These are phyloP conservation scores for Mortierella sp. DNA, from an alignment of 371 early-diverging fungal species.

Conservation along the genomic window DNA sequence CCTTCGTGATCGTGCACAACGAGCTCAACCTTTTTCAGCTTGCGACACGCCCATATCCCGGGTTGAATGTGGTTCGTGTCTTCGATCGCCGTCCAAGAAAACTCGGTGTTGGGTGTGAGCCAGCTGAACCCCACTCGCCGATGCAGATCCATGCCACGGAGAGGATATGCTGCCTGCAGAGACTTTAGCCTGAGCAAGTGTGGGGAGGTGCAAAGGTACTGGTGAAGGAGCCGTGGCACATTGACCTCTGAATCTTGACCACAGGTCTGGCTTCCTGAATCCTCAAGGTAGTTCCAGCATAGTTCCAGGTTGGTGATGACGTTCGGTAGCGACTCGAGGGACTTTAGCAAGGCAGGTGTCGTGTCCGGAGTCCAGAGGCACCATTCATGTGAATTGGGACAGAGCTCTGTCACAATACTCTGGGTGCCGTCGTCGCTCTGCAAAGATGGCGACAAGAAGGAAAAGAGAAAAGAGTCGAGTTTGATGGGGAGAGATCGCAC, in stretches of 20 bases:
- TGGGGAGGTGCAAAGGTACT: neutral
- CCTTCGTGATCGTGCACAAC: conserved; percentile 3
- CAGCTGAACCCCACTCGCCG: conserved; percentile 2
- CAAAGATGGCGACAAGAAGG: neutral
- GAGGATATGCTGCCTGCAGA: neutral
- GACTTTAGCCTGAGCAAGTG: neutral
- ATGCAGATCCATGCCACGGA: conserved; percentile 6
- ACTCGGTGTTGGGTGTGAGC: neutral
- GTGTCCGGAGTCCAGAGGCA: conserved; percentile 3
- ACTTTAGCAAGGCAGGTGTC: neutral
- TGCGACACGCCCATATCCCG: conserved; percentile 6
- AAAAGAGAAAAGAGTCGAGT: conserved; percentile 1
- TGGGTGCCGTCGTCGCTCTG: neutral
- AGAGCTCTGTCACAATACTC: neutral
- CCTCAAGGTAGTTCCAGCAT: neutral
- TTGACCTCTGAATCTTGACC: neutral
- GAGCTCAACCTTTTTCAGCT: conserved; percentile 1
- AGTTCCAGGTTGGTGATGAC: conserved; percentile 6
- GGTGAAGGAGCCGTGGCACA: neutral
- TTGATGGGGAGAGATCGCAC: neutral
- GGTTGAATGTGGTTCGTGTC: neutral
- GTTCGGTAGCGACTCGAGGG: neutral
- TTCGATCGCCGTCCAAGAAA: neutral
- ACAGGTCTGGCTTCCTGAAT: neutral
- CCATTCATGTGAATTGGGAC: neutral